Evolutionary conservation across 1,139 yeast species (phyloP), one percentile per base, ranked within the genome.

Genomic region (Hanseniaspora sp.): DNA sequence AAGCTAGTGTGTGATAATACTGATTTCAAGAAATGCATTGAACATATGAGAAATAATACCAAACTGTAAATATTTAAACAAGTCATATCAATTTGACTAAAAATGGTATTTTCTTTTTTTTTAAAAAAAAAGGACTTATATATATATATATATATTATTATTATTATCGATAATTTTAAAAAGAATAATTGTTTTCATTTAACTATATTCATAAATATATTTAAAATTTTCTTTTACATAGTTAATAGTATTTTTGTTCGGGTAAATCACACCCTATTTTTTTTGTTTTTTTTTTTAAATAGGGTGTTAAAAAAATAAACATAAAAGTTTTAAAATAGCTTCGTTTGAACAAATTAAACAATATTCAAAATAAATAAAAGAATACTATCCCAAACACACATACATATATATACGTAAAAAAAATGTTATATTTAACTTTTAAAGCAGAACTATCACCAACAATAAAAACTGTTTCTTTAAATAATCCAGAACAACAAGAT

Each of bases 401-500:
- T 23, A 23, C 4, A 23, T 23, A 7, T 13, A 35, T 43, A 42
- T 51, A 18, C 42, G 37, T 13, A 30, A 47, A 34, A 34, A 48
- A 13, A 35, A 66, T 67, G 69, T 56, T 66, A 12, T 67, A 61
- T 55, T 53, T 65, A 28, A 53, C 59, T 18, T 58, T 61, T 12
- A 48, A 59, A 28, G 69, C 66, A 13, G 57, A 59, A 6, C 52
- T 66, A 33, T 62, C 68, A 41, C 67, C 65, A 13, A 67, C 64
- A 54, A 60, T 66, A 34, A 60, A 57, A 44, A 53, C 58, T 11
- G 37, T 67, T 2, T 57, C 55, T 44, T 86, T 94, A 11, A 23
- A 35, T 31, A 95, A 90, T 62, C 69, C 80, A 0, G 73, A 75
- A 0, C 74, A 72, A 18, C 64, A 69, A 2, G 90, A 85, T 60